These are phyloP conservation scores for Marasmius oreades DNA, from an alignment of 1,284 basidiomycete genomes.

Conservation along the genomic window DNA sequence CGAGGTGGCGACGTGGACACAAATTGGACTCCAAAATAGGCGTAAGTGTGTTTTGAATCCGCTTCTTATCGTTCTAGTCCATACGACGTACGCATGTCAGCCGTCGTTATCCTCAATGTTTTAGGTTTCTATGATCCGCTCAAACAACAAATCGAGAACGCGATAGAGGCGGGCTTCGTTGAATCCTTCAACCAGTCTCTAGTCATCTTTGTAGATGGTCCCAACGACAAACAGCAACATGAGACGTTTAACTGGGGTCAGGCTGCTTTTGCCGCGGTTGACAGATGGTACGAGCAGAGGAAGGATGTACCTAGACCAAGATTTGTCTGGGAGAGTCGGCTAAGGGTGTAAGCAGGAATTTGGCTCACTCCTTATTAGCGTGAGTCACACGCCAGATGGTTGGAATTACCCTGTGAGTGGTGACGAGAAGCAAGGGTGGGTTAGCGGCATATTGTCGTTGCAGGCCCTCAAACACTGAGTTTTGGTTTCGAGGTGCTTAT, in stretches of 20 bases:
- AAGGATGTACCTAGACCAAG: background rate
- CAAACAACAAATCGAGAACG: slow-evolving; percentile 65
- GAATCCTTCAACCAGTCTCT: slow-evolving; percentile 53
- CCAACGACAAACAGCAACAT: slow-evolving; percentile 50
- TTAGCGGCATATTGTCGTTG: too few relatives aligned
- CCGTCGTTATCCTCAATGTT: slow-evolving; percentile 82
- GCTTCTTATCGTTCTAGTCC: background rate
- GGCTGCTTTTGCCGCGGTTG: slow-evolving; percentile 37
- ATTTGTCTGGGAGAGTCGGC: background rate
- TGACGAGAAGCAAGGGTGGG: too few relatives aligned
- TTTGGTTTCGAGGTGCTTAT: too few relatives aligned
- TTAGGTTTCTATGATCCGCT: slow-evolving; percentile 78
- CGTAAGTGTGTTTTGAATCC: slow-evolving; percentile 41
- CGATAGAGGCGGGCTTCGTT: slow-evolving; percentile 77
- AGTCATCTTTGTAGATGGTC: slow-evolving; percentile 74
- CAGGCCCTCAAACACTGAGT: too few relatives aligned
- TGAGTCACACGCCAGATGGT: too few relatives aligned
- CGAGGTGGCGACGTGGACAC: slow-evolving; percentile 90
- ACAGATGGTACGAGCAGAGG: background rate
- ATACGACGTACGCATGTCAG: slow-evolving; percentile 30
- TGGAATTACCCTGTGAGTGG: too few relatives aligned
- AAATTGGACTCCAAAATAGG: slow-evolving; percentile 86
- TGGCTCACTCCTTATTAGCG: too few relatives aligned
- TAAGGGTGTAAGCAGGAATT: too few relatives aligned
- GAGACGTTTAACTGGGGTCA: slow-evolving; percentile 74